phyloP scores from a whole-genome alignment of 2,329 filamentous ascomycete species.

The Ophiostoma triangulosporum region DNA sequence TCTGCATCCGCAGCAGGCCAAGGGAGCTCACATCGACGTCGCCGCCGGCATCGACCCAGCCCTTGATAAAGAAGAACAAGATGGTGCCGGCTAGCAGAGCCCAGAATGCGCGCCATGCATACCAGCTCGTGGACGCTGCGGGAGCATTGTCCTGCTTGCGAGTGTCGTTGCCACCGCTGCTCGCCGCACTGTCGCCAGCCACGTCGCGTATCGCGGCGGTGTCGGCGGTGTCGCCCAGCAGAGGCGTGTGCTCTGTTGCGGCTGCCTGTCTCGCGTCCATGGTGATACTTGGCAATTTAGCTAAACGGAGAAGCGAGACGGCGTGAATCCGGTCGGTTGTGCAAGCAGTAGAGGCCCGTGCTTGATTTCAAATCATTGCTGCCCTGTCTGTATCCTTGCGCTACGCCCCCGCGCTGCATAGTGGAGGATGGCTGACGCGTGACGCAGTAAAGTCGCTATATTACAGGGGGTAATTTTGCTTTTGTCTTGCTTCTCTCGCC shows the following conservation, averaged over 20 bases:
- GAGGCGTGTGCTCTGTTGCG: conserved; percentile 6
- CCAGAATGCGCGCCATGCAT: conserved; percentile 25
- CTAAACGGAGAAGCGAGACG: too few species aligned
- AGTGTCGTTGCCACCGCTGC: neutral
- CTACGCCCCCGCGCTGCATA: too few species aligned
- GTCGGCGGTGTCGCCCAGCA: conserved; percentile 2
- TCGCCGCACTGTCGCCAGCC: neutral
- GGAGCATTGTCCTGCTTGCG: neutral
- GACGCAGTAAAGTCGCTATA: too few species aligned
- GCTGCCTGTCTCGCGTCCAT: conserved; percentile 4
- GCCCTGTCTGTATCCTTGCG: too few species aligned
- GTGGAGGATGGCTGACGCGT: too few species aligned
- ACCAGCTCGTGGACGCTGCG: conserved; percentile 8
- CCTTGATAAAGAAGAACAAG: conserved; percentile 28
- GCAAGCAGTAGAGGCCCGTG: neutral
- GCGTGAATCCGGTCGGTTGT: neutral
- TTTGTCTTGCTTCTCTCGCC: too few species aligned
- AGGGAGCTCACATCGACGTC: conserved; percentile 25
- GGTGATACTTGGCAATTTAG: neutral
- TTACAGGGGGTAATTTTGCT: too few species aligned
- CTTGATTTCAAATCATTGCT: too few species aligned
- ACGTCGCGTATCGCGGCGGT: neutral
- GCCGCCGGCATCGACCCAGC: conserved; percentile 29
- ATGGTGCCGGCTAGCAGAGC: conserved; percentile 20
- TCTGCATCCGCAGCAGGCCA: neutral